Evolutionary conservation across 2,329 filamentous ascomycete genomes (phyloP).

Genomic region (Nemania serpens): DNA sequence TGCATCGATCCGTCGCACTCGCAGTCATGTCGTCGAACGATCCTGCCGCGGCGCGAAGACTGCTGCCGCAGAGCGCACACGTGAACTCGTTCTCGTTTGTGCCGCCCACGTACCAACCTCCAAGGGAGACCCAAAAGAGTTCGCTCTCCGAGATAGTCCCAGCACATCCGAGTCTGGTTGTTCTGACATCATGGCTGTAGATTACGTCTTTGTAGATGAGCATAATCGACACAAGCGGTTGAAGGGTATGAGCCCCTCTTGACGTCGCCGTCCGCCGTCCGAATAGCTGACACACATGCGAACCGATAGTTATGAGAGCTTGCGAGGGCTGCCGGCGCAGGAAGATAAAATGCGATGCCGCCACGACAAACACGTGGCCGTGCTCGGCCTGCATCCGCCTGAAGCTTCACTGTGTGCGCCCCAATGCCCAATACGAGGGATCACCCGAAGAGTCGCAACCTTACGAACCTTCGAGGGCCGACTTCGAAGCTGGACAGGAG

Average conservation of each 20-base stretch:
- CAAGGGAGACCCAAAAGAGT: constrained; percentile 84
- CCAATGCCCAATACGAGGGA: constrained; percentile 77
- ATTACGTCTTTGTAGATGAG: constrained; percentile 99
- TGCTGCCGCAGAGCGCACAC: constrained; percentile 69
- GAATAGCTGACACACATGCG: constrained; percentile 29
- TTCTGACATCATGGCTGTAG: constrained; percentile 51
- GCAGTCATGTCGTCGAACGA: constrained; percentile 59
- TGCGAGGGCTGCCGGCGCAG: constrained; percentile 93
- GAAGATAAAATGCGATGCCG: constrained; percentile 98
- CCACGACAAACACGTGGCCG: constrained; percentile 96
- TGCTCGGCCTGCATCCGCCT: constrained; percentile 91
- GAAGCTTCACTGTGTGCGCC: constrained; percentile 91
- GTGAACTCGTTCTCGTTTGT: constrained; percentile 80
- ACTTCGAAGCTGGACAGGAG: constrained; percentile 51
- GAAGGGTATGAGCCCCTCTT: constrained; percentile 67
- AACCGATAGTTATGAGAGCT: constrained; percentile 81
- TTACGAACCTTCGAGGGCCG: constrained; percentile 56
- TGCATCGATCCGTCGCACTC: background rate
- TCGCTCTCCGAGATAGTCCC: constrained; percentile 45
- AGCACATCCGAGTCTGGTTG: constrained; percentile 7
- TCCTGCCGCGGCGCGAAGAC: constrained; percentile 61
- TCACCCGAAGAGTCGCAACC: constrained; percentile 47
- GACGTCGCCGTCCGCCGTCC: constrained; percentile 3
- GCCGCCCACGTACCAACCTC: constrained; percentile 62
- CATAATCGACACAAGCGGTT: constrained; percentile 97